Conservation (phyloP, 2,329 filamentous ascomycete species). For the Plectosphaerella cucumerina region DNA sequence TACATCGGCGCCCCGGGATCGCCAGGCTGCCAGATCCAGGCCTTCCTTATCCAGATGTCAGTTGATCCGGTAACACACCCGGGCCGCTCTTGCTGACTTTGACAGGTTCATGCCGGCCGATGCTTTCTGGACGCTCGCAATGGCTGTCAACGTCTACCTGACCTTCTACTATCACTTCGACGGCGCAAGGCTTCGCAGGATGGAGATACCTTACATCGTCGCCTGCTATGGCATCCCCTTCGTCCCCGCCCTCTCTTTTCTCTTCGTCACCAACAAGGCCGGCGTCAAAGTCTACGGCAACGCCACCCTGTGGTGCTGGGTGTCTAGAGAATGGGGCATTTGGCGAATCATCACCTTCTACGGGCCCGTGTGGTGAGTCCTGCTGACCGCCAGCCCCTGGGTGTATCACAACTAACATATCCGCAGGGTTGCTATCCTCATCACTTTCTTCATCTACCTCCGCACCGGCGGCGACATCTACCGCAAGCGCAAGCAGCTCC, state of each 20-base stretch:
- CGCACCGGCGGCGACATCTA: slow-evolving; percentile 65
- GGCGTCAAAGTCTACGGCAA: slow-evolving; percentile 64
- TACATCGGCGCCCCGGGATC: slow-evolving; percentile 46
- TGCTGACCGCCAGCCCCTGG: background rate
- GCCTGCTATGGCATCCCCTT: slow-evolving; percentile 71
- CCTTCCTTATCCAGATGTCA: slow-evolving; percentile 77
- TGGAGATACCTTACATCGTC: slow-evolving; percentile 69
- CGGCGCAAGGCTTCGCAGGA: slow-evolving; percentile 54
- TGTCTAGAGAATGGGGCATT: slow-evolving; percentile 61
- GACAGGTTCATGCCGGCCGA: slow-evolving; percentile 75
- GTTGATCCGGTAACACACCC: slow-evolving; percentile 18
- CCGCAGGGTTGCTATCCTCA: slow-evolving; percentile 52
- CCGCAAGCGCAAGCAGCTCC: slow-evolving; percentile 59
- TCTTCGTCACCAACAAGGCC: slow-evolving; percentile 54
- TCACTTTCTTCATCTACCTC: slow-evolving; percentile 63
- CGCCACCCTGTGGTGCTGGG: slow-evolving; percentile 80
- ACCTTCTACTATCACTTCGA: slow-evolving; percentile 76
- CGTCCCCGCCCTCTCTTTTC: slow-evolving; percentile 61
- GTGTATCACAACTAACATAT: slow-evolving; percentile 10
- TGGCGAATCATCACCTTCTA: slow-evolving; percentile 75
- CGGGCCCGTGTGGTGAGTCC: slow-evolving; percentile 59
- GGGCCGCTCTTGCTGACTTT: background rate
- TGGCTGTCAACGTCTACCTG: slow-evolving; percentile 80
- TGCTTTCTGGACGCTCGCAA: slow-evolving; percentile 72
- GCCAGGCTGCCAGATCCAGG: slow-evolving; percentile 67